These are phyloP conservation scores for Neurospora tetrasperma DNA, from an alignment of 495 filamentous ascomycete species.

Conservation along the genomic window DNA sequence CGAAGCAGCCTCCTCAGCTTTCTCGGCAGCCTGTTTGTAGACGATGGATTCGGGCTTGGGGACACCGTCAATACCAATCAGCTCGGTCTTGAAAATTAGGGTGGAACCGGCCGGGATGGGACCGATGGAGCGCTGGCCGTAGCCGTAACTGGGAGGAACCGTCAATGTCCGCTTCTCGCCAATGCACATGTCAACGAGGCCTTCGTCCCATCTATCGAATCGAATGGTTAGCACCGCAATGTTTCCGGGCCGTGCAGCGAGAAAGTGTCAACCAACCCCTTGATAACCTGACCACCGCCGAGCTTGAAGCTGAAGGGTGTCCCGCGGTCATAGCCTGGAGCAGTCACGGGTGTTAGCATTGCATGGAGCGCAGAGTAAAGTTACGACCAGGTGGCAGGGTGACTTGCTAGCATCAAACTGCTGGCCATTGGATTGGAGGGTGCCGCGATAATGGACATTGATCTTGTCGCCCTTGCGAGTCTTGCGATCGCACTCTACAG, in stretches of 20 bases:
- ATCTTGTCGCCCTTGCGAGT: conserved; percentile 69
- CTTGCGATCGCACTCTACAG: conserved; percentile 59
- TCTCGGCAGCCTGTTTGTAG: conserved; percentile 28
- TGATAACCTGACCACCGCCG: conserved; percentile 74
- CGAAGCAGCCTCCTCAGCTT: conserved; percentile 10
- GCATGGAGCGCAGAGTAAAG: conserved; percentile 2
- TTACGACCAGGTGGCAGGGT: background rate
- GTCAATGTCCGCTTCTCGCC: conserved; percentile 87
- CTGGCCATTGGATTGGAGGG: conserved; percentile 45
- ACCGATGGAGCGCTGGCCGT: conserved; percentile 65
- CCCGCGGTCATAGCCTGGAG: conserved; percentile 55
- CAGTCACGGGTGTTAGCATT: conserved; percentile 22
- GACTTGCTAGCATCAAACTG: conserved; percentile 49
- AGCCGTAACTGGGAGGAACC: conserved; percentile 78
- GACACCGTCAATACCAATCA: conserved; percentile 80
- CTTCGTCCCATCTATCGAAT: conserved; percentile 66
- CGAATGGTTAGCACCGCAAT: conserved; percentile 11
- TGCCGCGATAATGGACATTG: conserved; percentile 80
- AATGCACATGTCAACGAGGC: conserved; percentile 89
- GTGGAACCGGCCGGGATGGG: conserved; percentile 72
- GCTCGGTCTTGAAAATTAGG: conserved; percentile 86
- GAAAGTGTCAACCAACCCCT: conserved; percentile 46
- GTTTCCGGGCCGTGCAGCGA: background rate
- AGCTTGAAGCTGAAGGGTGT: conserved; percentile 68
- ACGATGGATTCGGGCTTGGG: conserved; percentile 41